Evolutionary conservation across 2,329 filamentous ascomycete genomes (phyloP).

Genomic region (Onygenales sp.): DNA sequence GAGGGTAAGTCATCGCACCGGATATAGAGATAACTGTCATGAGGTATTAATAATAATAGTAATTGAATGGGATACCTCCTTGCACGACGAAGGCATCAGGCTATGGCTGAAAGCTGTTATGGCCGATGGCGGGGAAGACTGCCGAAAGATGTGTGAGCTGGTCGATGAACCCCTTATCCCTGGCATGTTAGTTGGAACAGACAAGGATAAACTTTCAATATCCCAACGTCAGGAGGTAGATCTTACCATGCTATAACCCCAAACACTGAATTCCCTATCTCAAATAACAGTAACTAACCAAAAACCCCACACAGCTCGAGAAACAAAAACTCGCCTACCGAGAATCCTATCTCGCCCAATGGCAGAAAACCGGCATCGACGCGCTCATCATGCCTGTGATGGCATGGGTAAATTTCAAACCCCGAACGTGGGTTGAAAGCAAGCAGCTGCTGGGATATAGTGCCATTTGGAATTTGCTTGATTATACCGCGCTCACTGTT

Average conservation of each 20-base stretch:
- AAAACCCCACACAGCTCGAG: slow-evolving; percentile 12
- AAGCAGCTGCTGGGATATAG: slow-evolving; percentile 44
- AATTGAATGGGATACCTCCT: slow-evolving; percentile 23
- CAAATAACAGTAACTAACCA: neutral
- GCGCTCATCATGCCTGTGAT: slow-evolving; percentile 25
- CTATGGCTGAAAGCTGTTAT: slow-evolving; percentile 25
- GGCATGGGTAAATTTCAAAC: slow-evolving; percentile 23
- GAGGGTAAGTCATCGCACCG: slow-evolving; percentile 33
- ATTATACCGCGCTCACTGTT: slow-evolving; percentile 49
- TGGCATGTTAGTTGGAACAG: slow-evolving; percentile 26
- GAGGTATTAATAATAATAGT: slow-evolving; percentile 11
- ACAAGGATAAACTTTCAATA: slow-evolving; percentile 17
- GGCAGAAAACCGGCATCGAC: slow-evolving; percentile 22
- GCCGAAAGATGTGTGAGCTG: slow-evolving; percentile 18
- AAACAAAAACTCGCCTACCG: slow-evolving; percentile 22
- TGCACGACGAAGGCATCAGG: slow-evolving; percentile 19
- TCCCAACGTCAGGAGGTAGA: slow-evolving; percentile 20
- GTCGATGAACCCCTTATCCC: slow-evolving; percentile 25
- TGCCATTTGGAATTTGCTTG: slow-evolving; percentile 53
- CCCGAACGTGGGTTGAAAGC: slow-evolving; percentile 24
- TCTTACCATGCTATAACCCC: neutral
- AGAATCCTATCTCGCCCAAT: slow-evolving; percentile 20
- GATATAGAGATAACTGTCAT: neutral
- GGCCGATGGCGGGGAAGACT: slow-evolving; percentile 24
- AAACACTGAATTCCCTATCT: neutral